Conservation (phyloP, 768 basidiomycete genomes). For the Boletus rubescentipes region DNA sequence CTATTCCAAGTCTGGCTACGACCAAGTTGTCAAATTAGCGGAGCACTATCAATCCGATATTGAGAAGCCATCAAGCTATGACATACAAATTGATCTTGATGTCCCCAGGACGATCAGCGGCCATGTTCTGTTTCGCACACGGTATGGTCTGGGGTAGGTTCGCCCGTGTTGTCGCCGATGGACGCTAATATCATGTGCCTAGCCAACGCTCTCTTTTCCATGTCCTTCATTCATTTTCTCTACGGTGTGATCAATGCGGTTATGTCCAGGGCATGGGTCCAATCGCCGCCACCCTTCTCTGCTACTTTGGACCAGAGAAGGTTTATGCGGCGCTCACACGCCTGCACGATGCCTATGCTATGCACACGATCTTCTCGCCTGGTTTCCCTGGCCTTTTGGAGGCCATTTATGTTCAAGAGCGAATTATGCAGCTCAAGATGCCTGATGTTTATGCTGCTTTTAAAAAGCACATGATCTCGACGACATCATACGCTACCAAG, state of each 20-base stretch:
- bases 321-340: slow-evolving; percentile 82
- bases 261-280: slow-evolving; percentile 99
- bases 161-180: background rate
- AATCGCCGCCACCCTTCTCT: slow-evolving; percentile 90
- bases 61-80: slow-evolving; percentile 83
- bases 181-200: slow-evolving; percentile 11
- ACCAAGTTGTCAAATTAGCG: slow-evolving; percentile 44
- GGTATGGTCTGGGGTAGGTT: slow-evolving; percentile 94
- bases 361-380: slow-evolving; percentile 88
- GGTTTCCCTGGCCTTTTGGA: slow-evolving; percentile 97
- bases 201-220: slow-evolving; percentile 96
- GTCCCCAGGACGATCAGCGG: slow-evolving; percentile 95
- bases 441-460: slow-evolving; percentile 87
- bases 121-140: slow-evolving; percentile 90
- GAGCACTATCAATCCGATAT: slow-evolving; percentile 59
- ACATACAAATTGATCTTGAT: slow-evolving; percentile 97
- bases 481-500: slow-evolving; percentile 95
- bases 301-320: slow-evolving; percentile 89
- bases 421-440: slow-evolving; percentile 82
- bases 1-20: slow-evolving; percentile 45
- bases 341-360: slow-evolving; percentile 84
- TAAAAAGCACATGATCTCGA: slow-evolving; percentile 85
- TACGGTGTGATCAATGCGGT: slow-evolving; percentile 82
- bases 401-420: slow-evolving; percentile 94
- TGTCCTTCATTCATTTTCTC: slow-evolving; percentile 88